Conservation (phyloP, 257 asterid species). For the Haberlea rhodopensis region DNA sequence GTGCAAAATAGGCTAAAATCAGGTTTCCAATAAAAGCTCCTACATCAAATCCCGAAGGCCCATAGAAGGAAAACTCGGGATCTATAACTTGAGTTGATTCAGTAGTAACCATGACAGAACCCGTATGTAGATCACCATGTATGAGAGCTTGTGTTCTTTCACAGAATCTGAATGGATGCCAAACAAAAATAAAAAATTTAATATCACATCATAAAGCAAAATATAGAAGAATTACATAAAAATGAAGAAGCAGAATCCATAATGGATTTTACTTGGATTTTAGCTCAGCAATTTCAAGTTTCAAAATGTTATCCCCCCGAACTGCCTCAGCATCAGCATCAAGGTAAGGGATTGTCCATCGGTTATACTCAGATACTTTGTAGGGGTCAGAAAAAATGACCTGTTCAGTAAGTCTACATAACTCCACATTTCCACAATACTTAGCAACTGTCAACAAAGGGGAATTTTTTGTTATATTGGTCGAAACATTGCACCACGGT, state of each 20-base stretch:
- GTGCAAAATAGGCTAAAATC: slow-evolving; percentile 83
- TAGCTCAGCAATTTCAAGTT: slow-evolving; percentile 85
- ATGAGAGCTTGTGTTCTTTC: slow-evolving; percentile 95
- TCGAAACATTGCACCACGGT: slow-evolving; percentile 13
- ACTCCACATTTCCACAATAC: slow-evolving; percentile 86
- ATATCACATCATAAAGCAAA: slow-evolving; percentile 8
- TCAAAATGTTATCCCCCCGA: slow-evolving; percentile 67
- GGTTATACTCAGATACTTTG: slow-evolving; percentile 77
- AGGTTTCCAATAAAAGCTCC: slow-evolving; percentile 95
- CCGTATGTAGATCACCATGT: slow-evolving; percentile 94
- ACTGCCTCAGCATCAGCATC: slow-evolving; percentile 86
- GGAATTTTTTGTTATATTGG: slow-evolving; percentile 16
- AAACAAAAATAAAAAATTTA: slow-evolving; percentile 23
- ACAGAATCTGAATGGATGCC: slow-evolving; percentile 63
- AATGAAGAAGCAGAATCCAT: slow-evolving; percentile 2
- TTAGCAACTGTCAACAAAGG: slow-evolving; percentile 73
- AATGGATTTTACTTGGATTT: slow-evolving; percentile 64
- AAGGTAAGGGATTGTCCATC: slow-evolving; percentile 83
- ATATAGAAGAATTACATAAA: not conserved
- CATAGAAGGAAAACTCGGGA: slow-evolving; percentile 91
- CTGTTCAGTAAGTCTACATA: slow-evolving; percentile 95
- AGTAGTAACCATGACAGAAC: slow-evolving; percentile 85
- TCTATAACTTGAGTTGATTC: slow-evolving; percentile 91
- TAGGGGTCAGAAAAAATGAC: slow-evolving; percentile 95
- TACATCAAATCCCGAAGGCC: slow-evolving; percentile 90